A percentile compares a stretch with the other conserved stretches of the same genome.
These are phyloP conservation scores for Thalassiosira tumida DNA, from an alignment of 352 stramenopile genomes.

Conservation along the genomic window DNA sequence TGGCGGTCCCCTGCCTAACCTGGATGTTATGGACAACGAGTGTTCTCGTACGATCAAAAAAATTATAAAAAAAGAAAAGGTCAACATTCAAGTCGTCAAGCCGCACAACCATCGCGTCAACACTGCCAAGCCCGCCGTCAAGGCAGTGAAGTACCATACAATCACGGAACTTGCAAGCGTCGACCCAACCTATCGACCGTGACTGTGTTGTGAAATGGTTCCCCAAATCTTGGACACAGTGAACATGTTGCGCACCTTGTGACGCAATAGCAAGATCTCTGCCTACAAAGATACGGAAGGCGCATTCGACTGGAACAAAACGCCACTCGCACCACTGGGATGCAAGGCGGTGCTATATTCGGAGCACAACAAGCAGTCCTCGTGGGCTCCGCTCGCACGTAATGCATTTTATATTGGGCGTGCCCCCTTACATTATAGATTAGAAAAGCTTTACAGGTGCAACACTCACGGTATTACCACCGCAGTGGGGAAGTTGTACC, in stretches of 20 bases:
- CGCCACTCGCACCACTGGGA: too few species aligned
- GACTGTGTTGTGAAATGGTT: constrained; percentile 23
- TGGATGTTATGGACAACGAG: background rate
- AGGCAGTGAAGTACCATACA: constrained; percentile 79
- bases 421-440: background rate
- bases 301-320: background rate
- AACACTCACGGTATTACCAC: background rate
- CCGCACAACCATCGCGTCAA: constrained; percentile 63
- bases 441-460: too few species aligned
- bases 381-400: too few species aligned
- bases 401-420: background rate
- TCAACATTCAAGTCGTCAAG: background rate
- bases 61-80: background rate
- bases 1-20: too few species aligned
- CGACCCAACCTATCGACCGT: constrained; percentile 37
- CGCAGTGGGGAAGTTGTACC: background rate
- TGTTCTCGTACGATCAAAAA: background rate
- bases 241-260: constrained; percentile 32
- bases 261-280: constrained; percentile 26
- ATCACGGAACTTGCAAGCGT: constrained; percentile 11
- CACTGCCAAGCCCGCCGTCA: constrained; percentile 66
- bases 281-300: constrained; percentile 30
- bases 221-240: background rate
- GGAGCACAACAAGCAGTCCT: too few species aligned
- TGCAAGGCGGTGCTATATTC: too few species aligned